Evolutionary conservation across 2,329 filamentous ascomycete species (phyloP).

Genomic region (Pezicula carpinea): DNA sequence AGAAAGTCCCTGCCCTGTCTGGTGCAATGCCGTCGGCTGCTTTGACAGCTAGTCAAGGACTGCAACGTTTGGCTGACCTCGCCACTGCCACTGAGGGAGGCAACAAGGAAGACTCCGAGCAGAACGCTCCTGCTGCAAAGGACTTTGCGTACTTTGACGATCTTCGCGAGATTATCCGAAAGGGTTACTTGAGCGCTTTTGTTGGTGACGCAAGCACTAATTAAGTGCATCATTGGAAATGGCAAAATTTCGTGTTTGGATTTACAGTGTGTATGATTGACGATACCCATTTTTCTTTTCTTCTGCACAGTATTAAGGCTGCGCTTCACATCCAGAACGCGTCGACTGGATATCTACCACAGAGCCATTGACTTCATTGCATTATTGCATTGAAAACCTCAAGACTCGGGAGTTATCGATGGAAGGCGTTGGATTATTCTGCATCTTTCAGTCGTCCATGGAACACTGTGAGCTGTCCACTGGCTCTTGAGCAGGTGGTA

Average conservation of each 20-base stretch:
- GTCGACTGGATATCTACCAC: too few relatives aligned
- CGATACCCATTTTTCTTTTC: neutral
- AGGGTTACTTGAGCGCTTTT: slow-evolving; percentile 16
- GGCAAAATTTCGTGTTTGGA: too few relatives aligned
- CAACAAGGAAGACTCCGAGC: slow-evolving; percentile 8
- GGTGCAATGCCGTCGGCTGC: slow-evolving; percentile 22
- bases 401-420: too few relatives aligned
- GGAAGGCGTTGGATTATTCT: too few relatives aligned
- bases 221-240: too few relatives aligned
- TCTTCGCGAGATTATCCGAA: slow-evolving; percentile 14
- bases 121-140: slow-evolving; percentile 4
- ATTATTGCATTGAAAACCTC: too few relatives aligned
- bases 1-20: slow-evolving; percentile 34
- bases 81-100: slow-evolving; percentile 23
- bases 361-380: too few relatives aligned
- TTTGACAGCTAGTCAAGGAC: slow-evolving; percentile 22
- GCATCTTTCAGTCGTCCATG: too few relatives aligned
- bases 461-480: too few relatives aligned
- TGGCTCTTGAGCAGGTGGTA: too few relatives aligned
- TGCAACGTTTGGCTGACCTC: slow-evolving; percentile 57
- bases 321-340: neutral
- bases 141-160: slow-evolving; percentile 10
- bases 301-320: neutral
- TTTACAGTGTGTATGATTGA: neutral
- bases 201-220: slow-evolving; percentile 6